Base-by-base conservation (phyloP, 805 yeast species). In the Candida oleophila region DNA sequence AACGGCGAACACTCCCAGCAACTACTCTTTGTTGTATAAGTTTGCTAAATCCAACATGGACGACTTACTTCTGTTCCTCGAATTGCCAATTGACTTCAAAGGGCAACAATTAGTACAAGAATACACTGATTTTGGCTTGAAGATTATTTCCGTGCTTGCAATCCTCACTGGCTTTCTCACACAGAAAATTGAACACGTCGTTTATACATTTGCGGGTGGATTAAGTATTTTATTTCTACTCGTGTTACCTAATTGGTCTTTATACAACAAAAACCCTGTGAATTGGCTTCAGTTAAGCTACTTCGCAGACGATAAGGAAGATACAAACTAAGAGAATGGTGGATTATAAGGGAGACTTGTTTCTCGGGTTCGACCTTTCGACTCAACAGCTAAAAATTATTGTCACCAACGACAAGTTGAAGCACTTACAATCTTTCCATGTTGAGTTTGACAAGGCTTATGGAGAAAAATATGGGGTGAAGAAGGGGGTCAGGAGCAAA, bases 371-470 rank as follows among this genome's bases (percentile, higher is more conserved):
- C 56, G 97, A 91, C 62, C 73, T 91, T 22, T 88, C 96, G 1
- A 90, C 97, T 14, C 97, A 90, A 61, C 96, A 89, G 59, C 68
- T 91, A 55, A 90, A 90, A 63, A 78, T 87, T 39, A 76, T 89
- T 38, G 83, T 85, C 21, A 79, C 87, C 28, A 71, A 81, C 60
- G 74, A 69, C 9, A 55, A 69, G 8, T 68, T 89, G 46, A 66
- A 74, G 33, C 81, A 82, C 22, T 71, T 80, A 25, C 65, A 74
- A 36, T 76, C 86, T 5, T 86, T 77, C 54, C 60, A 80, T 30
- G 85, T 90, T 12, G 90, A 84, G 51, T 89, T 90, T 55, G 96
- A 88, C 53, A 62, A 65, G 16, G 87, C 80, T 41, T 74, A 81
- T 33, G 76, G 81, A 2, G 67, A 71, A 2, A 63, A 66, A 50